These are phyloP conservation scores for Septoria petroselini DNA, from an alignment of 2,329 filamentous ascomycete species.

Conservation along the genomic window DNA sequence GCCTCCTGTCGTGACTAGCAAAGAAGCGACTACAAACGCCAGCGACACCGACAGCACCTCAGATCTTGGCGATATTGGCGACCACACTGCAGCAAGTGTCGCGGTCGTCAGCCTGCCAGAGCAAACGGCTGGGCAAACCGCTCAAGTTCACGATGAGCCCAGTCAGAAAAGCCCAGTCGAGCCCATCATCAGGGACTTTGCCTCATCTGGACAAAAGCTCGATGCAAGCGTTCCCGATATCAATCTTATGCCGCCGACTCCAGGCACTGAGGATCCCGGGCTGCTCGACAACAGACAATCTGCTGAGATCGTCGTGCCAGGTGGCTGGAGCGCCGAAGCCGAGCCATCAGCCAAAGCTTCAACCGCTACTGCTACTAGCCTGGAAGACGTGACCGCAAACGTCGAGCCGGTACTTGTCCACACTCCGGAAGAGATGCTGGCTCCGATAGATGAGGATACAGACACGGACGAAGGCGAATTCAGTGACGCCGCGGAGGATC, in stretches of 20 bases:
- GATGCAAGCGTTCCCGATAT: constrained; percentile 32
- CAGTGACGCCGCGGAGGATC: constrained; percentile 73
- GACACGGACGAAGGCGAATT: constrained; percentile 59
- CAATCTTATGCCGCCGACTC: constrained; percentile 38
- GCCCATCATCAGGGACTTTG: constrained; percentile 29
- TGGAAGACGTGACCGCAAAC: not conserved
- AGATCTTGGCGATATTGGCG: constrained; percentile 9
- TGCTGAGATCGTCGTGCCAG: constrained; percentile 31
- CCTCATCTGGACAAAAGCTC: constrained; percentile 18
- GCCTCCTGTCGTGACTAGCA: constrained; percentile 66
- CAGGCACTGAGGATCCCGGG: constrained; percentile 32
- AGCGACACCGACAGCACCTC: constrained; percentile 41
- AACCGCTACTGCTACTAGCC: constrained; percentile 9
- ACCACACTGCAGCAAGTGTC: constrained; percentile 6
- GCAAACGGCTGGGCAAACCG: constrained; percentile 8
- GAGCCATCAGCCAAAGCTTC: constrained; percentile 17
- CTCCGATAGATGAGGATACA: constrained; percentile 30
- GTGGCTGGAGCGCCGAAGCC: constrained; percentile 28
- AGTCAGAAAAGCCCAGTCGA: constrained; percentile 11
- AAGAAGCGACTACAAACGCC: constrained; percentile 62
- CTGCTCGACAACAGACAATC: constrained; percentile 25
- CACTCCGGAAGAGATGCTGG: constrained; percentile 18
- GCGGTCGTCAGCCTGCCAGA: constrained; percentile 16
- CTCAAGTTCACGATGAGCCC: constrained; percentile 6
- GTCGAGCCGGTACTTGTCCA: constrained; percentile 19